Evolutionary conservation across 2,329 filamentous ascomycete species (phyloP), one percentile per base, ranked within the genome.

Genomic region (Paracoccidioides lutzii): DNA sequence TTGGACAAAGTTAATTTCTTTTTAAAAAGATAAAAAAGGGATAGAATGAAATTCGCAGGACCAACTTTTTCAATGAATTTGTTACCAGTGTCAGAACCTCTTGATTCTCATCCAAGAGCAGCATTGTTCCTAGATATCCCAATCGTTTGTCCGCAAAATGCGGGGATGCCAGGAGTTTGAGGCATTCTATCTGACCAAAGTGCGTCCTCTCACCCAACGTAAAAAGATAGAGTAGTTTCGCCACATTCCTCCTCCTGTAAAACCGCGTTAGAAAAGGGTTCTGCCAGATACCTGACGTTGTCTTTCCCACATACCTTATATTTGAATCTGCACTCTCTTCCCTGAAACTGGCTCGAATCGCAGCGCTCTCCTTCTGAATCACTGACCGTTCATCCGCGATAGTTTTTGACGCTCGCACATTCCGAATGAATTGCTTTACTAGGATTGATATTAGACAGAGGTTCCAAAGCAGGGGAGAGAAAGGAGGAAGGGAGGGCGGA

Each of bases 401-500:
- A 40, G 93, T 98, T 78, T 98, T 98, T 59, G 93, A 90, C 59
- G 93, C 91, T 71, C 93, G 89, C 70, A 98, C 93, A 75, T 96
- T 97, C 71, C 93, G 90, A 74, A 98, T 98, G 76, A 98, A 98
- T 76, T 97, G 93, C 78, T 98, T 98, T 72, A 98, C 93, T 97
- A 69, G 53, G 56, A 40, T 55, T 58, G 58, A 43, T 51, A 62
- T 69, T 62, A 70, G 66, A 61, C 66, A 48, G 14, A 32, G 22
- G n/a, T 15, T n/a, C 40, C 53, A 53, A 58, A 51, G 28, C 55
- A 54, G 50, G 53, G 58, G 54, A 57, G 59, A 57, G 58, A 42
- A 58, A 56, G 60, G 59, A 22, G 58, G 59, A 59, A 58, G 60
- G 56, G 43, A 41, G 28, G 46, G 57, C 60, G 61, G 61, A 32